These are phyloP conservation scores for Plectranthus barbatus DNA, from an alignment of 257 asterid species.

Conservation along the genomic window DNA sequence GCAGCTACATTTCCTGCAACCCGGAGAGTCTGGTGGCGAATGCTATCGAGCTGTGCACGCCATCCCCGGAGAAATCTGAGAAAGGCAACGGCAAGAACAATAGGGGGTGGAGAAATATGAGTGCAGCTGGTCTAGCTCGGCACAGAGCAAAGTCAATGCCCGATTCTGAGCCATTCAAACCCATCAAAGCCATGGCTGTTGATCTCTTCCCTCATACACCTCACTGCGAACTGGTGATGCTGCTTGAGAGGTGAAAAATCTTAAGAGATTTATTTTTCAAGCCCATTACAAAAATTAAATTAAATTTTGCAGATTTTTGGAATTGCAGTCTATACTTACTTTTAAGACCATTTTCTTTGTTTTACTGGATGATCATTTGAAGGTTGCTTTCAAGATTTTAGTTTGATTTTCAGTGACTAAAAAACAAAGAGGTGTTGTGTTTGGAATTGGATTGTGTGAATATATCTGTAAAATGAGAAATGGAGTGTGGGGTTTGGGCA, in stretches of 20 bases:
- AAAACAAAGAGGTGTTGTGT: too few relatives aligned
- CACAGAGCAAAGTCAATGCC: conserved; percentile 95
- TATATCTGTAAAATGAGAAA: too few relatives aligned
- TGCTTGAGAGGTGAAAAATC: conserved; percentile 74
- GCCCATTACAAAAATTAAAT: neutral
- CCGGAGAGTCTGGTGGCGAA: conserved; percentile 97
- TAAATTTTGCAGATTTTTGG: neutral
- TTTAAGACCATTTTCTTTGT: neutral
- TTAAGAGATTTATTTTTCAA: neutral
- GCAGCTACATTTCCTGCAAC: conserved; percentile 95
- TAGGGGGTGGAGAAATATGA: conserved; percentile 81
- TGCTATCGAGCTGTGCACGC: conserved; percentile 97
- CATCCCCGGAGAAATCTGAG: conserved; percentile 56
- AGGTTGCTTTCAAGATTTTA: too few relatives aligned
- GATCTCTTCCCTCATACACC: conserved; percentile 96
- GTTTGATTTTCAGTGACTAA: too few relatives aligned
- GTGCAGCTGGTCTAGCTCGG: conserved; percentile 85
- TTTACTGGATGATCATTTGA: too few relatives aligned
- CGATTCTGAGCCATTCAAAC: conserved; percentile 76
- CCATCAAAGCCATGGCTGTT: conserved; percentile 85
- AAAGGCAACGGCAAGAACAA: conserved; percentile 59
- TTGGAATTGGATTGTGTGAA: too few relatives aligned
- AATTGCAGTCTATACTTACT: too few relatives aligned
- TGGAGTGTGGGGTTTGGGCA: neutral
- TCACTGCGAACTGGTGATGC: conserved; percentile 94